A percentile compares a stretch with the other conserved stretches of the same genome.
These are phyloP conservation scores for Rugosomyces carneus DNA, from an alignment of 1,284 basidiomycete species.

Conservation along the genomic window DNA sequence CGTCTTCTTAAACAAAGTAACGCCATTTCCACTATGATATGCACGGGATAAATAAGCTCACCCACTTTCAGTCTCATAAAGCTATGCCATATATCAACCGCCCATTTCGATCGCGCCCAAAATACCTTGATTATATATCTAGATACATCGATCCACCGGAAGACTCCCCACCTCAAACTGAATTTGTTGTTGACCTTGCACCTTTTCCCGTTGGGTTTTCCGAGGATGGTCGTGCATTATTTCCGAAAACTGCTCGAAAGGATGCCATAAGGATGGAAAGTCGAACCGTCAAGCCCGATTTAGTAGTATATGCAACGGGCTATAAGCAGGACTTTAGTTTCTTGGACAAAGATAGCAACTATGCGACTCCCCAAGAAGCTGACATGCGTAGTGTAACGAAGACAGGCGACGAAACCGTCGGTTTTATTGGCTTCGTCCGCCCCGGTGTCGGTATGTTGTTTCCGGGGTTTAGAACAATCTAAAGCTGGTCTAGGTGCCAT, in stretches of 20 bases:
- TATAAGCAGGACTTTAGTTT: conserved; percentile 51
- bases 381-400: conserved; percentile 48
- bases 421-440: conserved; percentile 59
- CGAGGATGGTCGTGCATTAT: conserved; percentile 41
- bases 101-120: conserved; percentile 42
- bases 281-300: conserved; percentile 41
- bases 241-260: conserved; percentile 37
- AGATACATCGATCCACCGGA: conserved; percentile 54
- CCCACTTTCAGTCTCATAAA: conserved; percentile 34
- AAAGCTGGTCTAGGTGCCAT: conserved; percentile 43
- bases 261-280: conserved; percentile 40
- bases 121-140: conserved; percentile 40
- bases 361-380: conserved; percentile 45
- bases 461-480: background rate
- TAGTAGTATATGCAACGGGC: conserved; percentile 49
- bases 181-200: conserved; percentile 52
- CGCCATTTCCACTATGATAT: background rate
- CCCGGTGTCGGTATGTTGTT: conserved; percentile 46
- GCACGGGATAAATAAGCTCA: background rate
- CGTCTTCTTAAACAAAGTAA: conserved; percentile 44
- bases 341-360: conserved; percentile 38
- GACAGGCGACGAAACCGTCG: conserved; percentile 43
- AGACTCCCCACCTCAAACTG: conserved; percentile 37
- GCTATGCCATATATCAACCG: conserved; percentile 61
- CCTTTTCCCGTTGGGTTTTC: conserved; percentile 52